Conservation (phyloP, 2,329 filamentous ascomycete species). For the Aureobasidium sp. region DNA sequence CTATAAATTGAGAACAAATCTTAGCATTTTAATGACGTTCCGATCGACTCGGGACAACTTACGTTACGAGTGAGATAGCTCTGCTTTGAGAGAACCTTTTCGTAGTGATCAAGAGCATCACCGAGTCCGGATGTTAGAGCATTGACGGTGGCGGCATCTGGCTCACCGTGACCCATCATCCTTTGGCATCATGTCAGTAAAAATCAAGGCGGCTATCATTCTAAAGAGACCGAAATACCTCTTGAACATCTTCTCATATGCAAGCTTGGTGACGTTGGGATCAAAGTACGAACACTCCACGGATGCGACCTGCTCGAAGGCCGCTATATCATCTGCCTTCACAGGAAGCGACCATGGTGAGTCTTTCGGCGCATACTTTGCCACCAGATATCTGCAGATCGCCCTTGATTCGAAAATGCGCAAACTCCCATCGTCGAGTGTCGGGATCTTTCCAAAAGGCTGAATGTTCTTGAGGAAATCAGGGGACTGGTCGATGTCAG, state of each 20-base stretch:
- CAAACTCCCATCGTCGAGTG: slow-evolving; percentile 29
- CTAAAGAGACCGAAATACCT: too few relatives aligned
- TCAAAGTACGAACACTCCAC: slow-evolving; percentile 20
- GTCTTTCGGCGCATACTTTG: slow-evolving; percentile 27
- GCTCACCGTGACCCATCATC: not conserved
- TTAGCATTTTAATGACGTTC: too few relatives aligned
- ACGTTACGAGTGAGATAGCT: slow-evolving; percentile 14
- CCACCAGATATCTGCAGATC: slow-evolving; percentile 37
- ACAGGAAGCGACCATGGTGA: not conserved
- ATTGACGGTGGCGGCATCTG: not conserved
- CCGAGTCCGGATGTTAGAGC: not conserved
- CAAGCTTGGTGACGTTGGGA: not conserved
- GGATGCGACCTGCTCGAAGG: not conserved
- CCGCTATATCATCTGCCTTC: not conserved
- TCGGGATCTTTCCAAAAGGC: slow-evolving; percentile 27
- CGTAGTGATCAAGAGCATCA: slow-evolving; percentile 18
- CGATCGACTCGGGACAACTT: too few relatives aligned
- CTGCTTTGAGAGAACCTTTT: not conserved
- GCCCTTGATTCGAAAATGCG: slow-evolving; percentile 37
- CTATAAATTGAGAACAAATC: too few relatives aligned
- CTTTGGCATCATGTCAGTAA: not conserved
- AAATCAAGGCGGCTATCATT: too few relatives aligned
- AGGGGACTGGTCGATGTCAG: not conserved
- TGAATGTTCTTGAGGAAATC: not conserved
- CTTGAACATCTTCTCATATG: slow-evolving; percentile 21